These are phyloP conservation scores for Solanum ahanhuiri DNA, from an alignment of 257 asterid species.

Conservation along the genomic window DNA sequence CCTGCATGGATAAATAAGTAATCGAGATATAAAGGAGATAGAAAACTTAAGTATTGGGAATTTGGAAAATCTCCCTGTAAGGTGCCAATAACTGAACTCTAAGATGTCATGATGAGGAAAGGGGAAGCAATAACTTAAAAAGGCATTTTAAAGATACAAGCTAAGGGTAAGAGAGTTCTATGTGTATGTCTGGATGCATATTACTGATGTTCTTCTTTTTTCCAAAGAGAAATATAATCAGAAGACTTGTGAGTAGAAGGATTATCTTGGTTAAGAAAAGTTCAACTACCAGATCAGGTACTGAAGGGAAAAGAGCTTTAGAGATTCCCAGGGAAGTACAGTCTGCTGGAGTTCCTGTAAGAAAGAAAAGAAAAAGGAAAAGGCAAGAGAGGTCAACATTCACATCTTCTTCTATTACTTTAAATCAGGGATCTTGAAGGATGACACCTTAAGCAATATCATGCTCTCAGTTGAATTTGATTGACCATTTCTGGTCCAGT, in stretches of 20 bases:
- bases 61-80: not conserved
- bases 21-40: not conserved
- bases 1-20: not conserved
- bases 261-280: not conserved
- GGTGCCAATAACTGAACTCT: not conserved
- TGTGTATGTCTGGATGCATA: not conserved
- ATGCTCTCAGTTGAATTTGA: not conserved
- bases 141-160: not conserved
- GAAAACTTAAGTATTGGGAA: not conserved
- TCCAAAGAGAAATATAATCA: not conserved
- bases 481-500: not conserved
- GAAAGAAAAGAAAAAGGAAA: not conserved
- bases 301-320: slow-evolving; percentile 46
- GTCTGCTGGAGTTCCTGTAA: slow-evolving; percentile 80
- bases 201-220: not conserved
- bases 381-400: not conserved
- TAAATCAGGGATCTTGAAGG: not conserved
- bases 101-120: not conserved
- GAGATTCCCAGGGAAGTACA: slow-evolving; percentile 83
- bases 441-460: not conserved
- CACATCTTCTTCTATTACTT: not conserved
- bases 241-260: not conserved
- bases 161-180: not conserved
- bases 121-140: not conserved
- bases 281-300: slow-evolving; percentile 70